A percentile compares a stretch with the other conserved stretches of the same genome.
These are phyloP conservation scores for Aspergillus phoenicis DNA, from an alignment of 2,329 filamentous ascomycete genomes.

Conservation along the genomic window DNA sequence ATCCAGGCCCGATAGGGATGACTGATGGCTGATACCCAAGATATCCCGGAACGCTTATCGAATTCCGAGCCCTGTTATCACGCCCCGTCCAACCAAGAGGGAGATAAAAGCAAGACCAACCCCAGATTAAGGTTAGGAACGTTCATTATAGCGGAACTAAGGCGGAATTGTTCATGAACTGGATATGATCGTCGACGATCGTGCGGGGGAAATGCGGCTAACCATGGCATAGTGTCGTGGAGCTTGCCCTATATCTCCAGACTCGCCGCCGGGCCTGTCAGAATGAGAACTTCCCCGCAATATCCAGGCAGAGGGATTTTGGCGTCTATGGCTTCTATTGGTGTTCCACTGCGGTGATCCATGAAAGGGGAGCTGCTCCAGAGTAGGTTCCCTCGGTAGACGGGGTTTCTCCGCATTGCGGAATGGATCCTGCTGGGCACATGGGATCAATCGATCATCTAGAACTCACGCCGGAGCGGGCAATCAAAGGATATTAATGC, in stretches of 20 bases:
- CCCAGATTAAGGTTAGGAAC: constrained; percentile 1
- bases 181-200: neutral
- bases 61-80: constrained; percentile 21
- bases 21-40: constrained; percentile 12
- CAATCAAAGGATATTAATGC: neutral
- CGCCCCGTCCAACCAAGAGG: neutral
- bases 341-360: neutral
- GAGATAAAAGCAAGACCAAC: neutral
- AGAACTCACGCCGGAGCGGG: neutral
- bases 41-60: constrained; percentile 21
- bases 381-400: neutral
- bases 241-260: neutral
- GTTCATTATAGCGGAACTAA: neutral
- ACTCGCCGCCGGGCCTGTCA: neutral
- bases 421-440: constrained; percentile 1
- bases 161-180: constrained; percentile 1
- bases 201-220: constrained; percentile 5
- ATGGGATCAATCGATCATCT: neutral
- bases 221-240: neutral
- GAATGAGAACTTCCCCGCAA: neutral
- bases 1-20: neutral
- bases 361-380: neutral
- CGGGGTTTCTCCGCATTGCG: constrained; percentile 10
- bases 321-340: neutral
- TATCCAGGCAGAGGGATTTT: neutral